Base-by-base conservation (phyloP, 495 filamentous ascomycete species). In the Astrocystis sublimbata region DNA sequence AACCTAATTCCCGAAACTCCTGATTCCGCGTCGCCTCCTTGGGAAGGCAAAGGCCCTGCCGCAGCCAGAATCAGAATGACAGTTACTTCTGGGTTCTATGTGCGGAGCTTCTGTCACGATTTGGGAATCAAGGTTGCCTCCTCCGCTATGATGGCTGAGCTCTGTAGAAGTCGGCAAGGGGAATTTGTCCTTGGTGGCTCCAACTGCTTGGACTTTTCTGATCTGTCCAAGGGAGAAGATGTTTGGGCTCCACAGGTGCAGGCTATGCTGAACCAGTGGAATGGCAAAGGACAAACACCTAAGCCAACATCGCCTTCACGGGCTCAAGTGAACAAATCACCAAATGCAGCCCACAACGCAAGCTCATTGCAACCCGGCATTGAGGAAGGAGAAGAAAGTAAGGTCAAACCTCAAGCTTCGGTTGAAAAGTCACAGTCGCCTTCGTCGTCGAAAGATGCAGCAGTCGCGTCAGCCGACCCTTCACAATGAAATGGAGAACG, bases 71-170 rank as follows among this genome's bases (percentile, higher is more conserved):
- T 99, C 51, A 85, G 87, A 58, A 92, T 99, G 90, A 96, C 89
- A 1, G 94, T 97, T 41, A 88, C 92, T 4, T 96, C 92, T 4
- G 94, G 94, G 42, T 99, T 98, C 81, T 99, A 99, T 75, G 94
- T 99, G 41, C 90, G 94, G 57, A 93, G 89, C 35, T 81, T 99
- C 43, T 90, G 91, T 57, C 92, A 98, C 68, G 96, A 99, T 68
- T 81, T 99, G 30, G 94, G 94, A 17, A 83, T 86, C 65, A 90
- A 92, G 43, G 76, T 96, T 10, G 87, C 88, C 24, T 96, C 90
- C 35, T 85, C 89, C 33, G 94, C 83, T 26, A 78, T 93, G 68
- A 98, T 99, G 94, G 88, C 91, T 51, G 85, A 88, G 60, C 84
- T 99, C 31, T 81, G 89, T 47, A 87, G 94, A 17, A 88, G 85